phyloP scores from a whole-genome alignment of 2,329 filamentous ascomycete genomes.

The Metarhizium anisopliae region DNA sequence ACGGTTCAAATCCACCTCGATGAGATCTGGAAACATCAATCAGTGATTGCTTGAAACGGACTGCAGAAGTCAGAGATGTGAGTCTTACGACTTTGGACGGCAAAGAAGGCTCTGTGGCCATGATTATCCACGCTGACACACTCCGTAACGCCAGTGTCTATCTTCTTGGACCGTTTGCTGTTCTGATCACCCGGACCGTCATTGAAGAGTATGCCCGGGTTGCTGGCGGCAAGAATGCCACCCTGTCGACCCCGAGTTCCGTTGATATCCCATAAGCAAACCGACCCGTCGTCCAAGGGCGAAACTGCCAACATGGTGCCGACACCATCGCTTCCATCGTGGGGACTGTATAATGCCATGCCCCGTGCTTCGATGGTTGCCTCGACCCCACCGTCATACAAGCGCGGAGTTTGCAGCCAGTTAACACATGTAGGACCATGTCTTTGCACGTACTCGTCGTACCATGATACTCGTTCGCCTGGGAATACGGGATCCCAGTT shows the following conservation, averaged over 20 bases:
- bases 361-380: conserved; percentile 61
- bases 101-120: conserved; percentile 65
- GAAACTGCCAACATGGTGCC: conserved; percentile 53
- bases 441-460: conserved; percentile 79
- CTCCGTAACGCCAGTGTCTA: conserved; percentile 67
- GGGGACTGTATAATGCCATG: conserved; percentile 54
- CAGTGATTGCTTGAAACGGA: neutral
- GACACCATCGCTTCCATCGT: conserved; percentile 36
- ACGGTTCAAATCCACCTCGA: conserved; percentile 73
- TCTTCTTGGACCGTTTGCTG: conserved; percentile 48
- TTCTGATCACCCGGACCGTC: conserved; percentile 36
- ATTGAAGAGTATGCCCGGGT: conserved; percentile 57
- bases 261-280: conserved; percentile 78
- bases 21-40: conserved; percentile 38
- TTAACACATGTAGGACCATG: conserved; percentile 63
- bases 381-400: conserved; percentile 29
- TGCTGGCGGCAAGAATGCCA: conserved; percentile 56
- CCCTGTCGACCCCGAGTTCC: conserved; percentile 47
- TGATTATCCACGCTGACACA: conserved; percentile 71
- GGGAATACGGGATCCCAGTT: conserved; percentile 79
- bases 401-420: conserved; percentile 63
- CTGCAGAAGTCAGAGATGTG: neutral
- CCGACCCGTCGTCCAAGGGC: conserved; percentile 75
- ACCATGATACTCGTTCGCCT: conserved; percentile 69
- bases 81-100: conserved; percentile 59